Evolutionary conservation across 306 rosid species (phyloP).

Genomic region (Trifolium repens): DNA sequence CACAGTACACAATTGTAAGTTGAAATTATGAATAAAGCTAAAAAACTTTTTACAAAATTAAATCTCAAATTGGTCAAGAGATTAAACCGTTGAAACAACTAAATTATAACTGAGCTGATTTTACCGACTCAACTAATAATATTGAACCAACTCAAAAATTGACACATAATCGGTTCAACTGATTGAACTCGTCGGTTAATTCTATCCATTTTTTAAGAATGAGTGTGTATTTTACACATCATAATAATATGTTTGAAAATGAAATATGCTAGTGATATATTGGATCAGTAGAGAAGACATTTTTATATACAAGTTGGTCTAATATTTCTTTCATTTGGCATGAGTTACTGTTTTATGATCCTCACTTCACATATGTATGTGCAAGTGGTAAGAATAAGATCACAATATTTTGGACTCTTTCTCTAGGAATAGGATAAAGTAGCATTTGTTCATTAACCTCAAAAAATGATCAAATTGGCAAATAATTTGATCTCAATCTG

Average conservation of each 20-base stretch:
- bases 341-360: no score
- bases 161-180: no score
- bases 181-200: background rate
- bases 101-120: no score
- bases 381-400: background rate
- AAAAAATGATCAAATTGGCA: slow-evolving; percentile 15
- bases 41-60: background rate
- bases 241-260: background rate
- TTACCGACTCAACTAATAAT: background rate
- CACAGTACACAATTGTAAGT: background rate
- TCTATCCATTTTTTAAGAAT: no score
- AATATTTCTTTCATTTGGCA: background rate
- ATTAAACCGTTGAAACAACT: background rate
- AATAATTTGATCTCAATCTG: slow-evolving; percentile 34
- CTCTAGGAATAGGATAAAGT: background rate
- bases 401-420: background rate
- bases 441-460: background rate
- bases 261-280: background rate
- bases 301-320: background rate
- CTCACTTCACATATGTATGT: background rate
- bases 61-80: background rate
- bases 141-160: no score
- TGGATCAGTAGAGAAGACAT: background rate
- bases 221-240: background rate
- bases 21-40: background rate